Conservation (phyloP, 2,329 filamentous ascomycete species). For the Ceratocystiopsis brevicomis region DNA sequence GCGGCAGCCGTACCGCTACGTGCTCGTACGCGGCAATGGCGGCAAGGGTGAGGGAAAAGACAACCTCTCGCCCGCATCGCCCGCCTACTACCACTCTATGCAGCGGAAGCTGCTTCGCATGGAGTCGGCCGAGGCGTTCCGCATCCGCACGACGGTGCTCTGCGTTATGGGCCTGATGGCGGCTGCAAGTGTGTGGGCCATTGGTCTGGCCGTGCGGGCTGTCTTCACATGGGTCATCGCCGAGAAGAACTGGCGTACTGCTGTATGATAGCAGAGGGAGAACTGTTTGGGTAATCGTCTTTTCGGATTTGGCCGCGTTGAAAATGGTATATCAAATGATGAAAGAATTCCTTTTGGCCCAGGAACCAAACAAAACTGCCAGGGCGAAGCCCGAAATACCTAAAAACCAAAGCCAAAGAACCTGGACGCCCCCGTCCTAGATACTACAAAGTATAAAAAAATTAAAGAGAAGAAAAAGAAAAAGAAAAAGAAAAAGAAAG, state of each 20-base stretch:
- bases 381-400: too few relatives aligned
- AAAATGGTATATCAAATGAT: too few relatives aligned
- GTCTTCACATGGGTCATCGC: neutral
- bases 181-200: slow-evolving; percentile 14
- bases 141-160: slow-evolving; percentile 36
- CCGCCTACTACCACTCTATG: slow-evolving; percentile 33
- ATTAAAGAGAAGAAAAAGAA: neutral
- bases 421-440: neutral
- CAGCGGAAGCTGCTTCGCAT: slow-evolving; percentile 41
- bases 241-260: too few relatives aligned
- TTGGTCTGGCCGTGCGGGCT: slow-evolving; percentile 12
- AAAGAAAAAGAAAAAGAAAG: slow-evolving; percentile 1
- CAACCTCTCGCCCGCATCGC: slow-evolving; percentile 6
- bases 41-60: slow-evolving; percentile 3
- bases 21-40: slow-evolving; percentile 7
- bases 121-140: slow-evolving; percentile 45
- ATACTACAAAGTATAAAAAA: neutral
- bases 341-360: too few relatives aligned
- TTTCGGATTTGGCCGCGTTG: too few relatives aligned
- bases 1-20: slow-evolving; percentile 20
- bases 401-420: too few relatives aligned
- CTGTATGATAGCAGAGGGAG: too few relatives aligned
- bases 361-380: too few relatives aligned
- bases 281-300: too few relatives aligned
- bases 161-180: slow-evolving; percentile 24